Evolutionary conservation across 1,284 basidiomycete species (phyloP), one percentile per base, ranked within the genome.

Genomic region (Inonotus hispidus): DNA sequence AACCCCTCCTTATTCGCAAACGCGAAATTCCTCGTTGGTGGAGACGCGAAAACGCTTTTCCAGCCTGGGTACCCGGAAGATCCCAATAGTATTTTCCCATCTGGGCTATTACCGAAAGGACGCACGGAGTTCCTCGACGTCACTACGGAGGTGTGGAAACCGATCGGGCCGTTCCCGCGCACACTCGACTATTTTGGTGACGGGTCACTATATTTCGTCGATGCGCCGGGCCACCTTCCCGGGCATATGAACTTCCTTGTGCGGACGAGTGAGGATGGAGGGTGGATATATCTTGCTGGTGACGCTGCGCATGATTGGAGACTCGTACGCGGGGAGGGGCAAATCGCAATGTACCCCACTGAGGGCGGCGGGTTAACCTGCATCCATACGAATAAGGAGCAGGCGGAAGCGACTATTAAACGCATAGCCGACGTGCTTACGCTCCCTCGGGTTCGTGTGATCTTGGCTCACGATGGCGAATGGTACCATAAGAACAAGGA

Each of bases 261-360:
- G 23, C 79, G 84, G 47, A 85, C 83, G 27, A 82, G 81, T 3
- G 46, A 74, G 10, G 76, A 82, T 52, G 82, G 82, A 5, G 76
- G 71, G 2, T 85, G 83, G 84, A 71, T 84, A n/a, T 81, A 77
- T 63, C 73, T 85, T 27, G 82, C 74, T 1, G 82, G 78, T 0
- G 83, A 85, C 67, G 78, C 77, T 55, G 81, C 78, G 7, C 84
- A 85, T 67, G 77, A 83, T 68, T 76, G 77, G 74, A 72, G 77
- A 21, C 70, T 84, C 53, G 65, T 85, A 50, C 77, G 73, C 1
- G 80, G 79, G 10, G 74, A 79, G 64, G 73, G 73, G 19, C 64
- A 73, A 1, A 75, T 84, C 45, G 75, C 77, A 1, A 65, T 58
- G 59, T 61, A 25, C 66, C 64, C 68, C 39, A 68, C 68, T 4